Percentiles rank a stretch among this genome's conserved stretches.
Conservation (phyloP, 371 early-diverging fungal genomes). For the Rhizopus microsporus region DNA sequence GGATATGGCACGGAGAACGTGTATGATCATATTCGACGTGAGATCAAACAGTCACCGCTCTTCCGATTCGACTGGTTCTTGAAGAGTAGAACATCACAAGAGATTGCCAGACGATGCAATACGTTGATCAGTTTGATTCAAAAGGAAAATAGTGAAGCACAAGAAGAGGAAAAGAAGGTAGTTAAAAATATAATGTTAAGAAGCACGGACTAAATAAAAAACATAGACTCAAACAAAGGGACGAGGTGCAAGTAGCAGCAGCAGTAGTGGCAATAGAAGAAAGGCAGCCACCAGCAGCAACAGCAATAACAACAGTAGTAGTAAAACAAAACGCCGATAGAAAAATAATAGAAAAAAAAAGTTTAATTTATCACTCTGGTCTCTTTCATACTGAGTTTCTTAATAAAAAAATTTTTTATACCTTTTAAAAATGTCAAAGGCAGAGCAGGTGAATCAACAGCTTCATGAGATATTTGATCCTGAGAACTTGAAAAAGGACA, state of each 20-base stretch:
- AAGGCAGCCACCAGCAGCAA: slow-evolving; percentile 20
- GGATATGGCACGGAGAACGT: slow-evolving; percentile 92
- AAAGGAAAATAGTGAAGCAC: slow-evolving; percentile 58
- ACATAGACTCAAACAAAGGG: slow-evolving; percentile 21
- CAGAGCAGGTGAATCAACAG: slow-evolving; percentile 27
- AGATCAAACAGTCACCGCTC: slow-evolving; percentile 78
- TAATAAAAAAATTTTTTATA: slow-evolving; percentile 4
- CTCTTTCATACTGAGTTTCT: background rate
- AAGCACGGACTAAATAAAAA: background rate
- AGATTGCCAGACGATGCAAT: slow-evolving; percentile 79
- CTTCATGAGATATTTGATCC: slow-evolving; percentile 34
- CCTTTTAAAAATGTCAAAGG: slow-evolving; percentile 10
- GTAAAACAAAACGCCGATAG: slow-evolving; percentile 36
- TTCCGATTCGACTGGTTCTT: slow-evolving; percentile 98
- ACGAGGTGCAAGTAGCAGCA: background rate
- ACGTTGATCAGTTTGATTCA: slow-evolving; percentile 71
- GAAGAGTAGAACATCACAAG: slow-evolving; percentile 87
- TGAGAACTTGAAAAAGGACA: slow-evolving; percentile 43
- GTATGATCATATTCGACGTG: slow-evolving; percentile 86
- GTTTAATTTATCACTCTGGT: too few species aligned
- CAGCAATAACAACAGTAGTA: slow-evolving; percentile 8
- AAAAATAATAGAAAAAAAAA: background rate
- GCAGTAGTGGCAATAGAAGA: slow-evolving; percentile 13
- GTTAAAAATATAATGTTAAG: slow-evolving; percentile 19
- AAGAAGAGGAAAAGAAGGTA: slow-evolving; percentile 50